A percentile compares a stretch with the other conserved stretches of the same genome.
Conservation (phyloP, 2,329 filamentous ascomycete genomes). For the Lachnellula cervina region DNA sequence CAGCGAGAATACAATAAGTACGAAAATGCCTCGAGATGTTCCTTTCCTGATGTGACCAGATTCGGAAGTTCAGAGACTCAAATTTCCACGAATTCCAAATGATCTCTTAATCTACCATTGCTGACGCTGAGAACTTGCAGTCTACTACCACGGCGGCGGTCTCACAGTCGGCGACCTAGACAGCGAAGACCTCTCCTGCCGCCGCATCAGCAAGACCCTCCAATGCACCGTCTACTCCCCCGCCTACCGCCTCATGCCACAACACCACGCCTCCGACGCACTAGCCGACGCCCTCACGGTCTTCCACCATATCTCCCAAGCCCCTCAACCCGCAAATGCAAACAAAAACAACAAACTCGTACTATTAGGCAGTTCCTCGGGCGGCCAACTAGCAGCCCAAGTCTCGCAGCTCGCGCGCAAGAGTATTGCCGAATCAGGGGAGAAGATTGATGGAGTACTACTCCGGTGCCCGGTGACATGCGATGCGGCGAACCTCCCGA, state of each 20-base stretch:
- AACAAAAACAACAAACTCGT: constrained; percentile 20
- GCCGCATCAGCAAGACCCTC: constrained; percentile 35
- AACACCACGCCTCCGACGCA: constrained; percentile 36
- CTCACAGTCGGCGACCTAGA: constrained; percentile 44
- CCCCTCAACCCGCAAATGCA: constrained; percentile 13
- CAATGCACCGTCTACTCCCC: constrained; percentile 39
- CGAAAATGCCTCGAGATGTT: too few relatives aligned
- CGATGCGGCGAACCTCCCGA: constrained; percentile 39
- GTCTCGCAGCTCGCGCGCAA: constrained; percentile 34
- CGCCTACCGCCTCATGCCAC: constrained; percentile 43
- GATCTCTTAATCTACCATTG: too few relatives aligned
- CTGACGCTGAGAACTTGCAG: too few relatives aligned
- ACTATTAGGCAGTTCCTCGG: constrained; percentile 44
- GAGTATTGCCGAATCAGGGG: constrained; percentile 4
- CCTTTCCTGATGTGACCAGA: too few relatives aligned
- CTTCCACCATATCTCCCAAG: constrained; percentile 28
- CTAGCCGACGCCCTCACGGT: constrained; percentile 39
- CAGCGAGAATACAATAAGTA: constrained; percentile 26
- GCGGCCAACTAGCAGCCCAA: constrained; percentile 43
- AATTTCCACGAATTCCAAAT: too few relatives aligned
- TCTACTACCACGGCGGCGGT: constrained; percentile 48
- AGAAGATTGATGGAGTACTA: constrained; percentile 37
- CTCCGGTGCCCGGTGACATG: constrained; percentile 46
- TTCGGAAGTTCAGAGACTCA: too few relatives aligned
- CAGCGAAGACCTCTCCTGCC: constrained; percentile 45